Percentiles rank a stretch among this genome's conserved stretches.
These are phyloP conservation scores for Dendrobium huoshanense DNA, from an alignment of 106 monocot genomes.

Conservation along the genomic window DNA sequence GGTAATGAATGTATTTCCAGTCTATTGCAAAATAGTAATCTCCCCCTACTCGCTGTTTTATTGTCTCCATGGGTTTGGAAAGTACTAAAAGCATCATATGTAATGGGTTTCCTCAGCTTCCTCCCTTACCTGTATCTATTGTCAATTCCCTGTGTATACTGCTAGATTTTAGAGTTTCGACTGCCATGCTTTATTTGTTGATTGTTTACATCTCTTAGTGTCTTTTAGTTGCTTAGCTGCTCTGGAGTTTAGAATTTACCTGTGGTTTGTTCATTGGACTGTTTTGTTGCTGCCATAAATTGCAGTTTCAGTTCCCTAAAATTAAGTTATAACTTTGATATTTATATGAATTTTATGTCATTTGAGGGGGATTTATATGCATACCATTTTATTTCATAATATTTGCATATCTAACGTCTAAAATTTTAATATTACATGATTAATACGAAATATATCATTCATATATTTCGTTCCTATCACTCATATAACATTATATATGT, in stretches of 20 bases:
- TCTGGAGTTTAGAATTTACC: no score
- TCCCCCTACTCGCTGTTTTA: not conserved
- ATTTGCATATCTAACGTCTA: no score
- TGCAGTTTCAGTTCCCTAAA: no score
- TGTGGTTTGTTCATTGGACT: not conserved
- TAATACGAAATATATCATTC: no score
- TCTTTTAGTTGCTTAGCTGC: not conserved
- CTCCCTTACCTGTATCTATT: not conserved
- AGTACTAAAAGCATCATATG: not conserved
- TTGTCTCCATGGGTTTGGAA: not conserved
- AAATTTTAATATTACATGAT: no score
- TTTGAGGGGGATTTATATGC: no score
- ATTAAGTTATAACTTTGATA: no score
- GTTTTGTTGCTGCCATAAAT: not conserved
- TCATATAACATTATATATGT: no score
- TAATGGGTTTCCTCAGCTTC: not conserved
- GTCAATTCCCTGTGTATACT: not conserved
- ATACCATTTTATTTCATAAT: no score
- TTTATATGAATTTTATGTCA: no score
- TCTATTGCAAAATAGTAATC: conserved; percentile 3
- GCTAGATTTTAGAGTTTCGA: no score
- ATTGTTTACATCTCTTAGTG: not conserved
- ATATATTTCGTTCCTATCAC: no score
- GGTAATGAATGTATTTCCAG: not conserved
- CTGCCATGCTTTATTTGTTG: not conserved